Base-by-base conservation (phyloP, 1,139 yeast species). In the Sugiyamaella sp. region DNA sequence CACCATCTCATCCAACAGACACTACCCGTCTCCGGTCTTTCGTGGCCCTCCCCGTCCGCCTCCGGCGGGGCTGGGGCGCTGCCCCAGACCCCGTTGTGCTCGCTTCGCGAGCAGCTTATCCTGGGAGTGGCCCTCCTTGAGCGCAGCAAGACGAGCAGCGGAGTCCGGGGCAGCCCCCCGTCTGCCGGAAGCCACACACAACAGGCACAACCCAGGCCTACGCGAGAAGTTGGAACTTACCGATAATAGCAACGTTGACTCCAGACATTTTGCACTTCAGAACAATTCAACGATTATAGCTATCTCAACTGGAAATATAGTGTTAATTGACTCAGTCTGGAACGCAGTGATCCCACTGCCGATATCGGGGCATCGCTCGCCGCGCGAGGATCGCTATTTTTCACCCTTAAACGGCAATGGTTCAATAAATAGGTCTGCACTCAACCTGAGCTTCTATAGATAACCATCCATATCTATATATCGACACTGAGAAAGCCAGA, bases 171-270 rank as follows among this genome's bases (percentile, higher is more conserved):
- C n/a, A n/a, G n/a, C n/a, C n/a, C n/a, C n/a, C n/a, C n/a, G n/a
- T n/a, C n/a, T n/a, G n/a, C n/a, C n/a, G n/a, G n/a, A n/a, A n/a
- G n/a, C n/a, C n/a, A n/a, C n/a, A n/a, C n/a, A 45, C 39, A 35
- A 35, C 6, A 14, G 8, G 33, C 17, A 12, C 27, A n/a, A 22
- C 16, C 4, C 24, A n/a, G 6, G 17, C n/a, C n/a, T 16, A n/a
- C 6, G 39, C 20, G 10, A 41, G n/a, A 50, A 3, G 57, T 8
- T 10, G 21, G 10, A 10, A 69, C 73, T 53, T 66, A 62, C 96
- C 96, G 61, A 89, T 84, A 61, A 89, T 81, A 51, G 95, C 96
- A 58, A 89, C 75, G 68, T 88, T 86, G 48, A 87, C 89, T 54
- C 58, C 61, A 16, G 63, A 14, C 64, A 61, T 61, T 52, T 49